phyloP scores from a whole-genome alignment of 495 filamentous ascomycete species.

The Emericellopsis terricola region DNA sequence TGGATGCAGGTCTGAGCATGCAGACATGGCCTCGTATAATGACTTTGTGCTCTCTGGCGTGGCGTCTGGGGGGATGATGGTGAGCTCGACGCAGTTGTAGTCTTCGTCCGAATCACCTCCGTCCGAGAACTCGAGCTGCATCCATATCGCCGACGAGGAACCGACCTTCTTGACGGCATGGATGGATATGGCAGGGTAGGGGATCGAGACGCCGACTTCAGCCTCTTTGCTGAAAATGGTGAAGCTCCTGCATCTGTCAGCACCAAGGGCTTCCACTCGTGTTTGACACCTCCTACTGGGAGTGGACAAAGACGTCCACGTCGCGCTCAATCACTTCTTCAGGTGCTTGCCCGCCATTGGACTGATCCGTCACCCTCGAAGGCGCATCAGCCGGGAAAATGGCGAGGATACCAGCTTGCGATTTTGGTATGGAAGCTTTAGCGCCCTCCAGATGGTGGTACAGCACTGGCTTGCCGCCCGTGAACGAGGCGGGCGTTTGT shows the following conservation, averaged over 20 bases:
- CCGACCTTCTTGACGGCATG: constrained; percentile 58
- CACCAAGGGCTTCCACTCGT: too few species aligned
- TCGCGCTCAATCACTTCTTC: constrained; percentile 20
- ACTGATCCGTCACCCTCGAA: background rate
- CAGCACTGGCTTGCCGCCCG: constrained; percentile 58
- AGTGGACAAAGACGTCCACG: constrained; percentile 63
- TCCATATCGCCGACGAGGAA: constrained; percentile 50
- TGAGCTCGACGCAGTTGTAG: constrained; percentile 51
- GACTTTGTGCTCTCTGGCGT: constrained; percentile 14
- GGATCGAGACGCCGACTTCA: constrained; percentile 52
- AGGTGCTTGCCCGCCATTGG: constrained; percentile 15
- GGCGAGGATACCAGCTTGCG: constrained; percentile 24
- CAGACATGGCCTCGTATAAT: constrained; percentile 68
- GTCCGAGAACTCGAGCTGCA: constrained; percentile 52
- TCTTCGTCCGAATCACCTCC: constrained; percentile 47
- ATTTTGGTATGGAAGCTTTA: constrained; percentile 34
- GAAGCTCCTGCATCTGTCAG: constrained; percentile 58
- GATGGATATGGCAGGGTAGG: constrained; percentile 74
- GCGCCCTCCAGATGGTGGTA: constrained; percentile 50
- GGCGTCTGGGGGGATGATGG: constrained; percentile 41
- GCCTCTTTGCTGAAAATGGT: constrained; percentile 46
- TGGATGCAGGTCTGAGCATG: constrained; percentile 79
- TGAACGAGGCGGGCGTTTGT: constrained; percentile 72
- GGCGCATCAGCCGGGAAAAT: constrained; percentile 26
- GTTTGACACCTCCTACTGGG: too few species aligned